Conservation (phyloP, 805 yeast species). For the Myxozyma kluyveri region DNA sequence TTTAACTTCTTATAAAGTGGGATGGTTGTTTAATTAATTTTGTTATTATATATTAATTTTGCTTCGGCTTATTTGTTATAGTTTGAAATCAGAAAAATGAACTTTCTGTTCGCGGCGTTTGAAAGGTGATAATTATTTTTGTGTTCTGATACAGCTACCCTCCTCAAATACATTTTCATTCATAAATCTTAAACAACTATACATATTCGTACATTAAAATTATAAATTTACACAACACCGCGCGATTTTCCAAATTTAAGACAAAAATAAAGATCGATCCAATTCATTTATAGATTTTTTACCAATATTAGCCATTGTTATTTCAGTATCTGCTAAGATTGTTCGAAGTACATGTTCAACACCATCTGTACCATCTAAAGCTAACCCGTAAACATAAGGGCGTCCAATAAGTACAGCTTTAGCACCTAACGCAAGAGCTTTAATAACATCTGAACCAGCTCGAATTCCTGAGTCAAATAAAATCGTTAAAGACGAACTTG, state of each 20-base stretch:
- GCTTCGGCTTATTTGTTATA: too few species aligned
- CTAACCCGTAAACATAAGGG: conserved; percentile 60
- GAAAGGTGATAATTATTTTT: too few species aligned
- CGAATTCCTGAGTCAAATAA: conserved; percentile 64
- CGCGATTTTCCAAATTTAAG: too few species aligned
- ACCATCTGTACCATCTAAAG: conserved; percentile 63
- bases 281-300: conserved; percentile 12
- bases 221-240: background rate
- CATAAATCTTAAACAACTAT: background rate
- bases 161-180: too few species aligned
- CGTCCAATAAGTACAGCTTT: conserved; percentile 60
- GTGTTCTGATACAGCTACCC: too few species aligned
- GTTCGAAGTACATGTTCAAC: conserved; percentile 38
- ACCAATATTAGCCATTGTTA: conserved; percentile 26
- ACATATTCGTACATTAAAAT: too few species aligned
- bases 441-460: conserved; percentile 59
- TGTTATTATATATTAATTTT: too few species aligned
- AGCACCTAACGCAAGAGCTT: conserved; percentile 64
- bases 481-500: conserved; percentile 45
- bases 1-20: too few species aligned
- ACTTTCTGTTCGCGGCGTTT: too few species aligned
- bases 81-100: too few species aligned
- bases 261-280: conserved; percentile 1
- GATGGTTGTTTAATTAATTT: too few species aligned
- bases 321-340: conserved; percentile 27